Evolutionary conservation across 441 rosid species (phyloP), one percentile per base, ranked within the genome.

Genomic region (Sinapis alba): DNA sequence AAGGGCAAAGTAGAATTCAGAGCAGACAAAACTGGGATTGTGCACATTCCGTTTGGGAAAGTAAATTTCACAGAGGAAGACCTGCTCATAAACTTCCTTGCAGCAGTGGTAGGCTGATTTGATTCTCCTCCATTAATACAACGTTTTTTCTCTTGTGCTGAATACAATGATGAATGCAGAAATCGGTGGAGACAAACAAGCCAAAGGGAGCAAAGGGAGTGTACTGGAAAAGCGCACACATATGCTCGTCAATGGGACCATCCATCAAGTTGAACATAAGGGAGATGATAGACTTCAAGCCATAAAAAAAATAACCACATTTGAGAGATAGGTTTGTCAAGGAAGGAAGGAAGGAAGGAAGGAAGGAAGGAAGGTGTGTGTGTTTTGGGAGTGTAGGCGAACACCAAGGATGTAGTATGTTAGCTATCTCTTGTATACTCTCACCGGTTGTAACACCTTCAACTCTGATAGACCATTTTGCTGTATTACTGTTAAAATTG

Each of bases 231-330:
- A 91, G 94, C 60, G 92, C 97, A 2, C 89, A 85, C 74, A 75
- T 93, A 74, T 96, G 98, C 86, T 88, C 98, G 1, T 91, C 99
- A 3, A 96, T 96, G 98, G 99, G 99, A 38, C 98, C 98, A 67
- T 96, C 99, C 15, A 87, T 89, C 79, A 84, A 88, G 78, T 79
- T 96, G 81, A 93, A 88, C 80, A 82, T 79, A 73, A 92, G 78
- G 91, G 99, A 93, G 84, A 92, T 93, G 97, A 86, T 93, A 3
- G 99, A 93, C 69, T 85, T 73, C 89, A 88, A 91, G 87, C 86
- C 56, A 41, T 41, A 41, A 41, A 36, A n/a, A n/a, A 41, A 41
- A 4, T 32, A 36, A 62, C 79, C 70, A 58, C 80, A 45, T 65
- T 58, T 70, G 76, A n/a, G n/a, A n/a, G n/a, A n/a, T n/a, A n/a